Percentiles rank a stretch among this genome's conserved stretches.
Conservation (phyloP, 257 asterid genomes). For the Gentiana dahurica region DNA sequence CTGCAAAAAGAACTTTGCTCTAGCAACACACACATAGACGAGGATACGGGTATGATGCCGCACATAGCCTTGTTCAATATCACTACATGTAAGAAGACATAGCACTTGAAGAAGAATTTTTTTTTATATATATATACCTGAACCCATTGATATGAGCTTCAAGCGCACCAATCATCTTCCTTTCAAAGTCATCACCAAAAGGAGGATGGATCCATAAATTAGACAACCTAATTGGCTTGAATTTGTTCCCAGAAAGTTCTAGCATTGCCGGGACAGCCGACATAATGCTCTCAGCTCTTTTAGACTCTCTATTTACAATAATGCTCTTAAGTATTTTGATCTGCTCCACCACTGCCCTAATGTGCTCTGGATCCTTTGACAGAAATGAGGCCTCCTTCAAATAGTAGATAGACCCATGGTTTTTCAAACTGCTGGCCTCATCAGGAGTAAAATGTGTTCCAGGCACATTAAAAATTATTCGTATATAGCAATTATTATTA, state of each 20-base stretch:
- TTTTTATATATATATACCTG: slow-evolving; percentile 14
- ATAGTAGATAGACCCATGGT: slow-evolving; percentile 38
- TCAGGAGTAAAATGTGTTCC: slow-evolving; percentile 60
- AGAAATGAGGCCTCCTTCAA: slow-evolving; percentile 58
- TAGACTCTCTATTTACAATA: slow-evolving; percentile 63
- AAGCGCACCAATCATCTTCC: slow-evolving; percentile 46
- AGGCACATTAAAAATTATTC: slow-evolving; percentile 59
- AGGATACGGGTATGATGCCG: no score
- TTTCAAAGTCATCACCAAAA: slow-evolving; percentile 62
- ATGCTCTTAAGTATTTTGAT: slow-evolving; percentile 50
- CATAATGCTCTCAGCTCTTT: slow-evolving; percentile 70
- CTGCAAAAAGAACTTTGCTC: no score
- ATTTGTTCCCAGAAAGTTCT: slow-evolving; percentile 44
- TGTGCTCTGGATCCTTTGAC: slow-evolving; percentile 64
- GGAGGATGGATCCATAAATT: slow-evolving; percentile 66
- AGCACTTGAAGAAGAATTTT: background rate
- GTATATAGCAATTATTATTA: slow-evolving; percentile 49
- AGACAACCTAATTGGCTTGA: slow-evolving; percentile 51
- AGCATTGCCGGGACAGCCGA: slow-evolving; percentile 58
- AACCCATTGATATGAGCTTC: slow-evolving; percentile 71
- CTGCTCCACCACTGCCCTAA: slow-evolving; percentile 53
- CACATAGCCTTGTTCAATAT: no score
- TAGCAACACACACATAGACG: no score
- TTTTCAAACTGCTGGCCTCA: slow-evolving; percentile 43
- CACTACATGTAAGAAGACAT: background rate